phyloP scores from a whole-genome alignment of 2,329 filamentous ascomycete species.

The Talaromyces funiculosus region DNA sequence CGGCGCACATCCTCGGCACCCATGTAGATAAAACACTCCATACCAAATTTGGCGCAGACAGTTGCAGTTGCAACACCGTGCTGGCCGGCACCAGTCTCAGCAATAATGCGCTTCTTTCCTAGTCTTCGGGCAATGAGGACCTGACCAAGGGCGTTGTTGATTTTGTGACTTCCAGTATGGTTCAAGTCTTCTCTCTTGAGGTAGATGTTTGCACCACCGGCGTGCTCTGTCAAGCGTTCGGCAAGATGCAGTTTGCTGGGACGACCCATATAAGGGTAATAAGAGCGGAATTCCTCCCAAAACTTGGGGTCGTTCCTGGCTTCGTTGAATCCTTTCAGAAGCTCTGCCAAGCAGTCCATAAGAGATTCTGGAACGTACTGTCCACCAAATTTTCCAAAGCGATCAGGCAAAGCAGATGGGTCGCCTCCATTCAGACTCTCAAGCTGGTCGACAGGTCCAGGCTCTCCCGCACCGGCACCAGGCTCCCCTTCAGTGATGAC shows the following conservation, averaged over 20 bases:
- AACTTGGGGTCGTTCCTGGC: constrained; percentile 83
- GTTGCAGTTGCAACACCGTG: constrained; percentile 97
- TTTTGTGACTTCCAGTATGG: constrained; percentile 97
- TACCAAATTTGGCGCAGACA: constrained; percentile 94
- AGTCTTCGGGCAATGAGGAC: constrained; percentile 77
- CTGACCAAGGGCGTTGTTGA: constrained; percentile 96
- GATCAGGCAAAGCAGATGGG: constrained; percentile 62
- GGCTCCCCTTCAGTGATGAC: constrained; percentile 57
- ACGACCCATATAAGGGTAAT: constrained; percentile 96
- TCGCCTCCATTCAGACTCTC: constrained; percentile 65
- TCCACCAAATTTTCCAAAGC: constrained; percentile 93
- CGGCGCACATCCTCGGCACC: constrained; percentile 94
- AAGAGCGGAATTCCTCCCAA: constrained; percentile 94
- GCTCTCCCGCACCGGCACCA: constrained; percentile 41
- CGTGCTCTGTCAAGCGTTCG: constrained; percentile 78
- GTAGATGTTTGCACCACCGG: constrained; percentile 93
- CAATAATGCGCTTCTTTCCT: constrained; percentile 95
- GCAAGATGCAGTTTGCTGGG: constrained; percentile 88
- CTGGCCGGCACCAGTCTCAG: constrained; percentile 94
- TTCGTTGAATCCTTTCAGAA: constrained; percentile 84
- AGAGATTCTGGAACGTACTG: constrained; percentile 96
- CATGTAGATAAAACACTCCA: constrained; percentile 99
- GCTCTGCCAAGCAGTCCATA: constrained; percentile 90
- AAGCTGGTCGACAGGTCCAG: constrained; percentile 74
- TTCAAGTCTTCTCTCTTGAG: constrained; percentile 96